phyloP scores from a whole-genome alignment of 495 filamentous ascomycete species.

The Thermothielavioides terrestris region DNA sequence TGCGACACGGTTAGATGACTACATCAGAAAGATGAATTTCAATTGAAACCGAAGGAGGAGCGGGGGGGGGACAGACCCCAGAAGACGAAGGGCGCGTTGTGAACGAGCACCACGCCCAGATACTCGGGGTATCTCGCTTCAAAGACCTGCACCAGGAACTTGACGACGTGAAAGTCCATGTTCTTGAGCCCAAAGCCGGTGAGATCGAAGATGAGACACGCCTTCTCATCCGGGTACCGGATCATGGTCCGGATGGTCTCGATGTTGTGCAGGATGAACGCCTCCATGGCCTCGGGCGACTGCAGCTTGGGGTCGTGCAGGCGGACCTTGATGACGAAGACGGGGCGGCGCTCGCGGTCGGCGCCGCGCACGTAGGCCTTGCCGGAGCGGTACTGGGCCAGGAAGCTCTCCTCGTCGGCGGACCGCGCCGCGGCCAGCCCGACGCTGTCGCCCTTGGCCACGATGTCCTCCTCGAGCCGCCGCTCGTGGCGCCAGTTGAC shows the following conservation, averaged over 20 bases:
- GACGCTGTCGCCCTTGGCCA: neutral
- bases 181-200: constrained; percentile 10
- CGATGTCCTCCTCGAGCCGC: constrained; percentile 1
- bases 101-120: constrained; percentile 7
- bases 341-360: constrained; percentile 1
- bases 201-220: constrained; percentile 8
- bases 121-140: constrained; percentile 11
- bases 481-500: constrained; percentile 7
- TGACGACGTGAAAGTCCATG: constrained; percentile 12
- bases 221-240: constrained; percentile 7
- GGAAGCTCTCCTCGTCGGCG: constrained; percentile 2
- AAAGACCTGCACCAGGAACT: constrained; percentile 8
- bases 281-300: constrained; percentile 8
- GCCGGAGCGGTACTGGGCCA: constrained; percentile 7
- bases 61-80: constrained; percentile 1
- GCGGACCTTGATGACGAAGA: constrained; percentile 8
- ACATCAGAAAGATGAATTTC: no score
- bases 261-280: constrained; percentile 9
- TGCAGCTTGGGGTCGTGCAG: constrained; percentile 10
- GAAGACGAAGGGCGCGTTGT: constrained; percentile 9
- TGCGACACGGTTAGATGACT: neutral
- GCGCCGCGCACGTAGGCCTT: constrained; percentile 7
- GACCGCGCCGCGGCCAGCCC: neutral
- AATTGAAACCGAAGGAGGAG: no score
- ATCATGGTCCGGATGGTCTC: constrained; percentile 10